Evolutionary conservation across 2,329 filamentous ascomycete species (phyloP).

Genomic region (Chrysosporium queenslandicum): DNA sequence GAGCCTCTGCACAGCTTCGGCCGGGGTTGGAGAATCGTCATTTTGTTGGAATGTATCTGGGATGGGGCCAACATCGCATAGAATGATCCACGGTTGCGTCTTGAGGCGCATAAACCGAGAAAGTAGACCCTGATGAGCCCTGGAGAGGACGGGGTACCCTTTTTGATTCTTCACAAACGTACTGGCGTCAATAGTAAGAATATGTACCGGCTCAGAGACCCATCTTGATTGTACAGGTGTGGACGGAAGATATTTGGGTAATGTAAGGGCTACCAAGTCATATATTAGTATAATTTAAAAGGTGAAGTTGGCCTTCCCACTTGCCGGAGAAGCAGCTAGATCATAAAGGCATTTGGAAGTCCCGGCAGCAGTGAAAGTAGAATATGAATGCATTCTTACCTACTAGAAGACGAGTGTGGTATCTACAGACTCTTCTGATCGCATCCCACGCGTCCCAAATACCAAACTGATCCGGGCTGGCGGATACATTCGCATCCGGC

Average conservation of each 20-base stretch:
- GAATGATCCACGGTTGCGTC: slow-evolving; percentile 50
- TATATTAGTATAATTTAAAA: slow-evolving; percentile 17
- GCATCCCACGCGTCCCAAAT: slow-evolving; percentile 92
- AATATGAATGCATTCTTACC: slow-evolving; percentile 51
- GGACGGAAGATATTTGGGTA: slow-evolving; percentile 51
- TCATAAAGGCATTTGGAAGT: neutral
- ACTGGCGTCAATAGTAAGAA: slow-evolving; percentile 44
- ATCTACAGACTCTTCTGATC: slow-evolving; percentile 75
- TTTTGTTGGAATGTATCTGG: slow-evolving; percentile 27
- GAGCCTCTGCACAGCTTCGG: slow-evolving; percentile 49
- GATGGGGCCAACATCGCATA: slow-evolving; percentile 49
- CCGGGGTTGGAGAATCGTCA: slow-evolving; percentile 49
- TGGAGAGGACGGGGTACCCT: slow-evolving; percentile 50
- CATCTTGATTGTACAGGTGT: slow-evolving; percentile 49
- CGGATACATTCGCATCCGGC: slow-evolving; percentile 26
- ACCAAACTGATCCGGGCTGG: slow-evolving; percentile 59
- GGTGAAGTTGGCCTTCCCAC: neutral
- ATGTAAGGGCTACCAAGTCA: slow-evolving; percentile 41
- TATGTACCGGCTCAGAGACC: slow-evolving; percentile 53
- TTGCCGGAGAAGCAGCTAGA: neutral
- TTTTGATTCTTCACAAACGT: slow-evolving; percentile 50
- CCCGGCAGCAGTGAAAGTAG: neutral
- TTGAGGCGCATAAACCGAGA: slow-evolving; percentile 48
- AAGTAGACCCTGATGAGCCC: slow-evolving; percentile 49
- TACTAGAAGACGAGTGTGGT: slow-evolving; percentile 68